Evolutionary conservation across 371 early-diverging fungal genomes (phyloP).

Genomic region (Blastocladiella emersonii): DNA sequence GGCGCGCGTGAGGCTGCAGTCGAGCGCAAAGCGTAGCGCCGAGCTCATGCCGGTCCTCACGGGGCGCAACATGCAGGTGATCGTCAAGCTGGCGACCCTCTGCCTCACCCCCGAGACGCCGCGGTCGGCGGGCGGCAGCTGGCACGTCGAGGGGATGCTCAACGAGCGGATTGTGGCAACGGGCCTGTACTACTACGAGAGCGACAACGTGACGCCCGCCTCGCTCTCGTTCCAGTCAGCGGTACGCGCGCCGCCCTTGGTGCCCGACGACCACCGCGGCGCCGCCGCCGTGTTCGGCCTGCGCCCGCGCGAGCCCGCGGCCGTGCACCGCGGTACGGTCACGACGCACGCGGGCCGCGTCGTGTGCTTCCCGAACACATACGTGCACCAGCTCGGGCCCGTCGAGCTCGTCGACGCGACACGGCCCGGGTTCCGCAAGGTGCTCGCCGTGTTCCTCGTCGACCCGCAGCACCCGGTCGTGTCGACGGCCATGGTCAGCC

Average conservation of each 20-base stretch:
- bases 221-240: constrained; percentile 25
- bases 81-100: constrained; percentile 46
- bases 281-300: constrained; percentile 4
- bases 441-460: constrained; percentile 36
- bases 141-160: constrained; percentile 52
- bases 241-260: constrained; percentile 15
- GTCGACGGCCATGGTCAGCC: constrained; percentile 26
- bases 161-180: constrained; percentile 45
- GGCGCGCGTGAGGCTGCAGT: too few species aligned
- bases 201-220: constrained; percentile 32
- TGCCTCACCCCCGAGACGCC: constrained; percentile 46
- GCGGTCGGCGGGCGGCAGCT: constrained; percentile 33
- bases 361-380: constrained; percentile 46
- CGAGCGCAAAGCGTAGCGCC: too few species aligned
- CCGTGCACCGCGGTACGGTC: constrained; percentile 19
- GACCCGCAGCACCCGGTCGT: constrained; percentile 15
- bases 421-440: constrained; percentile 34
- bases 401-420: constrained; percentile 25
- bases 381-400: constrained; percentile 36
- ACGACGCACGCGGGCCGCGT: constrained; percentile 25
- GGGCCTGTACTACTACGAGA: constrained; percentile 31
- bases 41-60: too few species aligned
- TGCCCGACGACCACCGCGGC: constrained; percentile 13
- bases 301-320: constrained; percentile 4
- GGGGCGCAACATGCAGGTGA: constrained; percentile 23